A percentile compares a stretch with the other conserved stretches of the same genome.
Evolutionary conservation across 1,139 yeast genomes (phyloP).

Genomic region (Geotrichum bryndzae): DNA sequence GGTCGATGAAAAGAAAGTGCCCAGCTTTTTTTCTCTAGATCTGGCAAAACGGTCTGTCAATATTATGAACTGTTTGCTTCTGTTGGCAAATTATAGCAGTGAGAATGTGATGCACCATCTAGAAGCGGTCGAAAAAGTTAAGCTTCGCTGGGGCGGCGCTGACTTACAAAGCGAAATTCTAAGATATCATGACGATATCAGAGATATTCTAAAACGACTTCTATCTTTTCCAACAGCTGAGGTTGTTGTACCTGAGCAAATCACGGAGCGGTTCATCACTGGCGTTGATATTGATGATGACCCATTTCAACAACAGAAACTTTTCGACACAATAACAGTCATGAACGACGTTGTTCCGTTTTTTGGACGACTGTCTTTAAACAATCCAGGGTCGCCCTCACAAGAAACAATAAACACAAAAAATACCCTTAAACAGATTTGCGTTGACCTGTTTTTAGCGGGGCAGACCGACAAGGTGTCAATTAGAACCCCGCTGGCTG

Average conservation of each 20-base stretch:
- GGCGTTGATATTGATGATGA: background rate
- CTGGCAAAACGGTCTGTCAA: constrained; percentile 14
- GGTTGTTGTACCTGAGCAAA: background rate
- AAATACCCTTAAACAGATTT: background rate
- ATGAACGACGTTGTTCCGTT: constrained; percentile 3
- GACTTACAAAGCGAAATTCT: background rate
- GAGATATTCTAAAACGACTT: background rate
- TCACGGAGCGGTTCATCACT: background rate
- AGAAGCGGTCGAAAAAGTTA: constrained; percentile 9
- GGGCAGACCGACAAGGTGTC: background rate
- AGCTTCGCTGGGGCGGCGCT: constrained; percentile 8
- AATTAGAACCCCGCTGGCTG: constrained; percentile 6
- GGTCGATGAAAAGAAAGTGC: constrained; percentile 16
- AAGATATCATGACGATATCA: constrained; percentile 2
- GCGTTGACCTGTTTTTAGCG: background rate
- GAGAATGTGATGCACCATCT: constrained; percentile 13
- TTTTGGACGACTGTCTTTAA: background rate
- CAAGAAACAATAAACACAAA: background rate
- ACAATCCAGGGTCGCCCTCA: background rate
- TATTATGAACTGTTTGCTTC: constrained; percentile 16
- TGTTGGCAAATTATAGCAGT: constrained; percentile 12
- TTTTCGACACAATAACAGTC: background rate
- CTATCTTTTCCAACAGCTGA: background rate
- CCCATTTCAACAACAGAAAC: background rate
- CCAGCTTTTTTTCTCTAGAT: constrained; percentile 11